Percentiles rank a stretch among this genome's conserved stretches.
Conservation (phyloP, 2,329 filamentous ascomycete species). For the Diaporthe longicolla region DNA sequence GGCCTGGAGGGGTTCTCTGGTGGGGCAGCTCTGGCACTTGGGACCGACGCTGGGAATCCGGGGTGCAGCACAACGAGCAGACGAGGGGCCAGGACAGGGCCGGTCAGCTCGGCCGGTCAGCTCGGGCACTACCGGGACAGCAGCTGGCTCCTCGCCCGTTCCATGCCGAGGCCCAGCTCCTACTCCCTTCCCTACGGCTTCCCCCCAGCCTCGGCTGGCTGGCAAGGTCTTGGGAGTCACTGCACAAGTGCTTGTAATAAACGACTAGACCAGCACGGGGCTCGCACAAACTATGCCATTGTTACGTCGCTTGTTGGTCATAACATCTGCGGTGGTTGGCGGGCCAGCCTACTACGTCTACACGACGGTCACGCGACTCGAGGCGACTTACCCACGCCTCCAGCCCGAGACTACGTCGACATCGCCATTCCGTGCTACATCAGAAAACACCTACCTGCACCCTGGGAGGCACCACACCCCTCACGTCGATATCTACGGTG, state of each 20-base stretch:
- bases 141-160: not conserved
- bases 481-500: slow-evolving; percentile 33
- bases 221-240: not conserved
- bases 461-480: slow-evolving; percentile 18
- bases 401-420: slow-evolving; percentile 30
- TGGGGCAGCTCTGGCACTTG: not conserved
- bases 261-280: not conserved
- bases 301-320: slow-evolving; percentile 15
- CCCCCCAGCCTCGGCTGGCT: slow-evolving; percentile 27
- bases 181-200: slow-evolving; percentile 16
- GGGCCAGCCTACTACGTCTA: slow-evolving; percentile 29
- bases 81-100: slow-evolving; percentile 9
- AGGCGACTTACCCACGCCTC: slow-evolving; percentile 33
- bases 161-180: slow-evolving; percentile 13
- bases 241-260: not conserved
- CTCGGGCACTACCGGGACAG: slow-evolving; percentile 30
- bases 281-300: slow-evolving; percentile 17
- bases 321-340: slow-evolving; percentile 29
- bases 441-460: not conserved
- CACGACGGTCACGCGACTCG: slow-evolving; percentile 19
- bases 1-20: not conserved
- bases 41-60: slow-evolving; percentile 14
- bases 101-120: not conserved
- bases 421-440: slow-evolving; percentile 1
- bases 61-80: slow-evolving; percentile 25